These are phyloP conservation scores for Chimonanthus praecox DNA, from an alignment of 164 flowering plant species.

Conservation along the genomic window DNA sequence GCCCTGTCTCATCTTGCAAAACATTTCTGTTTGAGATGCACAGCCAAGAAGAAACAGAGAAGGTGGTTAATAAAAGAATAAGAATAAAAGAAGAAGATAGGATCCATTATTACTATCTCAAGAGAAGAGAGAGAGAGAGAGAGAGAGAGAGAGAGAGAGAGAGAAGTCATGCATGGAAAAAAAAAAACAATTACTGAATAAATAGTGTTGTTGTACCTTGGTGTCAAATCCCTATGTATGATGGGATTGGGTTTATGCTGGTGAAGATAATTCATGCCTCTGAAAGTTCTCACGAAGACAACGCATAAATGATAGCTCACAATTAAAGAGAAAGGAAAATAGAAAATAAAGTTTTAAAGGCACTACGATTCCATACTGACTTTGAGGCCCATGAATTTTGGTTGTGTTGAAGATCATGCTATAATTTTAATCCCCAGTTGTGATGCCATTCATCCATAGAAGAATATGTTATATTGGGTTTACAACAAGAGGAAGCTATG, in stretches of 20 bases:
- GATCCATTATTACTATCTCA: background rate
- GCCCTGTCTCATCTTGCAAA: conserved; percentile 50
- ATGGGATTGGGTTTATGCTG: conserved; percentile 56
- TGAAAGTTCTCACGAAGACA: conserved; percentile 17
- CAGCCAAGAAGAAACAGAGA: background rate
- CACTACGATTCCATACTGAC: too few species aligned
- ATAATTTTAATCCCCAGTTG: too few species aligned
- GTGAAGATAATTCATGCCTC: conserved; percentile 74
- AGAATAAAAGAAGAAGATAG: background rate
- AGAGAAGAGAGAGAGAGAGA: too few species aligned
- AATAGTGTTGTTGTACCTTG: conserved; percentile 31
- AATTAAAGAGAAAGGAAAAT: background rate
- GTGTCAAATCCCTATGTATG: conserved; percentile 61
- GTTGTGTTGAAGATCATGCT: too few species aligned
- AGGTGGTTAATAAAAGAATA: background rate
- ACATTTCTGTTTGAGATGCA: conserved; percentile 35
- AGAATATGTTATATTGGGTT: too few species aligned
- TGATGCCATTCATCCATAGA: too few species aligned
- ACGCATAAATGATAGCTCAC: background rate
- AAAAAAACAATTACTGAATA: background rate
- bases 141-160: too few species aligned
- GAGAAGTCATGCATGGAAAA: too few species aligned
- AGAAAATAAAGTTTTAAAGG: too few species aligned
- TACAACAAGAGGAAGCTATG: too few species aligned
- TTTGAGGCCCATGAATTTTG: too few species aligned